Evolutionary conservation across 1,139 yeast genomes (phyloP).

Genomic region (Sugiyamaella xylanicola): DNA sequence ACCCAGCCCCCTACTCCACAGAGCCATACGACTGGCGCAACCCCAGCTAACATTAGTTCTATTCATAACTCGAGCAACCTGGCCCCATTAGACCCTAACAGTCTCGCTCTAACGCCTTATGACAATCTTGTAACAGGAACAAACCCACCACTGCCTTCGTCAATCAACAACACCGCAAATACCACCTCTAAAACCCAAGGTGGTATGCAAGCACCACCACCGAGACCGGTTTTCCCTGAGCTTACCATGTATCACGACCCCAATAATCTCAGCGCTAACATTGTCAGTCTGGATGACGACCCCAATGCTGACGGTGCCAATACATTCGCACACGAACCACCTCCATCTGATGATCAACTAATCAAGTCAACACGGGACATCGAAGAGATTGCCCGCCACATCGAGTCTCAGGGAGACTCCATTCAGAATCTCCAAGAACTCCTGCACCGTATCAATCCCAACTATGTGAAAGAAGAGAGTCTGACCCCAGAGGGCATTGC

Average conservation of each 20-base stretch:
- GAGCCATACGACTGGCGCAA: not conserved
- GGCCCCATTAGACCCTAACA: slow-evolving; percentile 11
- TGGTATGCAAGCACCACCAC: not conserved
- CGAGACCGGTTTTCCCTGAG: slow-evolving; percentile 3
- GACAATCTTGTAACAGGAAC: not conserved
- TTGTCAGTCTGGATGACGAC: slow-evolving; percentile 7
- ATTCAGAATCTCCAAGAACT: slow-evolving; percentile 43
- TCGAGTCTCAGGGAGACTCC: slow-evolving; percentile 39
- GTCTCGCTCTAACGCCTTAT: slow-evolving; percentile 10
- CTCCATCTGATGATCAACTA: slow-evolving; percentile 20
- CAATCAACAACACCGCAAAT: not conserved
- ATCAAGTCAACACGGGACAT: slow-evolving; percentile 30
- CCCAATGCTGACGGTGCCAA: slow-evolving; percentile 7
- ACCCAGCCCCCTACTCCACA: not conserved
- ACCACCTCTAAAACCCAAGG: not conserved
- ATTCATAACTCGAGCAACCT: not conserved
- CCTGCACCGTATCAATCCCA: slow-evolving; percentile 35
- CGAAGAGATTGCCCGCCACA: slow-evolving; percentile 35
- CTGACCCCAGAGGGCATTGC: slow-evolving; percentile 1
- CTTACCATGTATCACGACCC: slow-evolving; percentile 9
- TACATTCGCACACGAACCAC: slow-evolving; percentile 10
- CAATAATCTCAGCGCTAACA: slow-evolving; percentile 6
- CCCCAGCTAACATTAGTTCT: not conserved
- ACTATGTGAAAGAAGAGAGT: slow-evolving; percentile 19
- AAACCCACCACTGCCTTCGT: not conserved